Percentiles rank a stretch among this genome's conserved stretches.
Evolutionary conservation across 176 grass and related monocot species (phyloP).

Genomic region (Phyllostachys edulis): DNA sequence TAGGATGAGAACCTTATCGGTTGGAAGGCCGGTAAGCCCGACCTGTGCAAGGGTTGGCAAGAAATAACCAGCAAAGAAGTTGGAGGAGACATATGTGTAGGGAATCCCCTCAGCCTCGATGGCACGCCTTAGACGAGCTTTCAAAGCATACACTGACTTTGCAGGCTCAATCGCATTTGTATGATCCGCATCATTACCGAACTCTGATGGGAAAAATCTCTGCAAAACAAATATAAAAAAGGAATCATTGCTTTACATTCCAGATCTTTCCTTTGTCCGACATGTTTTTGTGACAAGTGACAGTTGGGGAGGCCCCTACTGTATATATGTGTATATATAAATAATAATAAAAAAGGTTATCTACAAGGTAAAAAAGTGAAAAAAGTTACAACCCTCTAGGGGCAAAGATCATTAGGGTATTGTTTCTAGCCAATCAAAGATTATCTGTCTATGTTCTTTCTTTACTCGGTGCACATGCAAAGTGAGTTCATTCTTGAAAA

Average conservation of each 20-base stretch:
- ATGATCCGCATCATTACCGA: slow-evolving; percentile 45
- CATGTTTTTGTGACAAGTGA: too few relatives aligned
- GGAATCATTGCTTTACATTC: background rate
- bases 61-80: slow-evolving; percentile 49
- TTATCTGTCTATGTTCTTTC: too few relatives aligned
- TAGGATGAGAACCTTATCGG: slow-evolving; percentile 44
- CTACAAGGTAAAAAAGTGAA: too few relatives aligned
- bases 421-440: too few relatives aligned
- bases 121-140: slow-evolving; percentile 38
- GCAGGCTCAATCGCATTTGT: slow-evolving; percentile 39
- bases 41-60: slow-evolving; percentile 30
- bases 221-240: slow-evolving; percentile 8
- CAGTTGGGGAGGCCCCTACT: too few relatives aligned
- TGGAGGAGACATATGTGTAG: slow-evolving; percentile 40
- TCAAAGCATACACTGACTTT: slow-evolving; percentile 5
- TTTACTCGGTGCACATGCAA: too few relatives aligned
- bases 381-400: too few relatives aligned
- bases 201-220: slow-evolving; percentile 49
- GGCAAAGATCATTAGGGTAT: too few relatives aligned
- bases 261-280: background rate
- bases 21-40: slow-evolving; percentile 23
- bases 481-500: too few relatives aligned
- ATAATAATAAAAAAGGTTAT: too few relatives aligned
- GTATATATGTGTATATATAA: too few relatives aligned
- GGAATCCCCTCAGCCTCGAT: slow-evolving; percentile 45